Percentiles rank a stretch among this genome's conserved stretches.
These are phyloP conservation scores for Apiospora marii DNA, from an alignment of 2,329 filamentous ascomycete genomes.

Conservation along the genomic window DNA sequence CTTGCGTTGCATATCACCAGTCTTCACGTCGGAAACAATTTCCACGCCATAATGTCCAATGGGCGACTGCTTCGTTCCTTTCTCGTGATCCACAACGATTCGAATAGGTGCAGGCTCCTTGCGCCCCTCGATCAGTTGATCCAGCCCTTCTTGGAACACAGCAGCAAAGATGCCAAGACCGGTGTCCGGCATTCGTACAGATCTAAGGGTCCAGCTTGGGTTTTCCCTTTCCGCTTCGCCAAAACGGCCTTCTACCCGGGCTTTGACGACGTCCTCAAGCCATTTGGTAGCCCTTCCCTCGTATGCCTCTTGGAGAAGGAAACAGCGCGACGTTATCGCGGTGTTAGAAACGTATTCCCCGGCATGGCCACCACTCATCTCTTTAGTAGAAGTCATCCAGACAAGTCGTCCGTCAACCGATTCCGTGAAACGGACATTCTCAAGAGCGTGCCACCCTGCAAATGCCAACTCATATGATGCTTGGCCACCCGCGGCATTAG, in stretches of 20 bases:
- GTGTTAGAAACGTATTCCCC: slow-evolving; percentile 57
- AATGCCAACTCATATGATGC: slow-evolving; percentile 77
- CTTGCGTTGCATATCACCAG: slow-evolving; percentile 57
- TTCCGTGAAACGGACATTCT: slow-evolving; percentile 77
- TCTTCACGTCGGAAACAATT: slow-evolving; percentile 70
- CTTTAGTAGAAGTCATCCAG: slow-evolving; percentile 72
- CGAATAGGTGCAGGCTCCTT: slow-evolving; percentile 74
- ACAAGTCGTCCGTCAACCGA: slow-evolving; percentile 69
- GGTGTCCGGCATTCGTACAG: slow-evolving; percentile 68
- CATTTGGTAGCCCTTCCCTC: slow-evolving; percentile 80
- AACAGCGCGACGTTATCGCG: slow-evolving; percentile 68
- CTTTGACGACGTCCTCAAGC: slow-evolving; percentile 86
- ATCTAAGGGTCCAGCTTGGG: slow-evolving; percentile 80
- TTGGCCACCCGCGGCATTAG: slow-evolving; percentile 66
- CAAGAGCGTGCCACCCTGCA: slow-evolving; percentile 73
- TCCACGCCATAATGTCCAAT: slow-evolving; percentile 75
- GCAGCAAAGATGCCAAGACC: slow-evolving; percentile 69
- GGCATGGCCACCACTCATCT: slow-evolving; percentile 63
- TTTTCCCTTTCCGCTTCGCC: slow-evolving; percentile 84
- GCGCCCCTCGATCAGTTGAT: slow-evolving; percentile 68
- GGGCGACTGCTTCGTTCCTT: slow-evolving; percentile 70
- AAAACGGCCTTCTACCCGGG: slow-evolving; percentile 85
- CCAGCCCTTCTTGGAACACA: slow-evolving; percentile 74
- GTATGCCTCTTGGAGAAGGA: slow-evolving; percentile 77
- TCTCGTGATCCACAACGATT: slow-evolving; percentile 75